phyloP scores from a whole-genome alignment of 2,329 filamentous ascomycete species.

The Didymellaceae sp. region DNA sequence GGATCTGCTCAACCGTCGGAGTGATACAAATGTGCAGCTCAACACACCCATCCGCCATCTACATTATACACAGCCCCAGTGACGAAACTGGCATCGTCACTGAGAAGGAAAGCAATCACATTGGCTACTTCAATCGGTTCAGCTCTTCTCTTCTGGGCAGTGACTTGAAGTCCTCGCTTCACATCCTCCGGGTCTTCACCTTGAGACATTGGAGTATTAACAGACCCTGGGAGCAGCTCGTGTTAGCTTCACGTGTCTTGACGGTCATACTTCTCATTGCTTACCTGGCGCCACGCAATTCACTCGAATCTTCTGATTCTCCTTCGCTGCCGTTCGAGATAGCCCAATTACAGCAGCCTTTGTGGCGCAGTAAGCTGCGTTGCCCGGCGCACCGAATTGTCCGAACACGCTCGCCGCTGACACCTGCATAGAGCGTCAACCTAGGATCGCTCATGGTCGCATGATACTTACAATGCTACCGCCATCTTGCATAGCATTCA shows the following conservation, averaged over 20 bases:
- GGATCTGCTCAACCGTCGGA: too few relatives aligned
- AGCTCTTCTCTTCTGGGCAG: conserved; percentile 22
- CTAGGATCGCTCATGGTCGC: neutral
- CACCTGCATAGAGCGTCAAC: conserved; percentile 6
- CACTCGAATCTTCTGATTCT: conserved; percentile 29
- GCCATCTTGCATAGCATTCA: conserved; percentile 21
- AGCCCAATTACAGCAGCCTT: conserved; percentile 47
- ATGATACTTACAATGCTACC: conserved; percentile 25
- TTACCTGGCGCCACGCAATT: conserved; percentile 30
- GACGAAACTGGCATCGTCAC: conserved; percentile 19
- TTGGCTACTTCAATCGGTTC: conserved; percentile 25
- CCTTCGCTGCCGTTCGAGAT: conserved; percentile 39
- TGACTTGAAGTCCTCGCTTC: conserved; percentile 22
- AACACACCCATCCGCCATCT: conserved; percentile 25
- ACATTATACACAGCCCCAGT: conserved; percentile 22
- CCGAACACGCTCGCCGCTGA: conserved; percentile 39
- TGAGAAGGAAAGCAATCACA: conserved; percentile 26
- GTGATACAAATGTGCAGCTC: neutral
- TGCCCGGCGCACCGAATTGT: conserved; percentile 28
- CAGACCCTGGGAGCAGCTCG: conserved; percentile 8
- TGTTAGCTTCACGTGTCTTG: neutral
- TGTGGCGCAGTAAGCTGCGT: conserved; percentile 34
- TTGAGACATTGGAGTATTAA: conserved; percentile 29
- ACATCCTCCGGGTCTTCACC: conserved; percentile 24
- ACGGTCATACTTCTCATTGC: neutral